Evolutionary conservation across 2,329 filamentous ascomycete genomes (phyloP).

Genomic region (Fusarium anthophilum): DNA sequence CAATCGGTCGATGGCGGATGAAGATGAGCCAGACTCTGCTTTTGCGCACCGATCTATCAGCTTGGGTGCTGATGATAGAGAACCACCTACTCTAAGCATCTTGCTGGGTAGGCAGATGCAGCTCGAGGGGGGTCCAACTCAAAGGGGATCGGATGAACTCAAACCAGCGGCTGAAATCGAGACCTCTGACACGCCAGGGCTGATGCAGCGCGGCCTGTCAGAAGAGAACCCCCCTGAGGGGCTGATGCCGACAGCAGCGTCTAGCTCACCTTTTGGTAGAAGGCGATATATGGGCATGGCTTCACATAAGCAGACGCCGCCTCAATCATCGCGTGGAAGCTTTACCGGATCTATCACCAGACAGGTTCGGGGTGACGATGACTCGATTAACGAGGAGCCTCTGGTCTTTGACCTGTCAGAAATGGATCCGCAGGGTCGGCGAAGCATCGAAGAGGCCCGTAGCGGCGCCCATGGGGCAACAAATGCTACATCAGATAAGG

Average conservation of each 20-base stretch:
- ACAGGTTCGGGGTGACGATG: constrained; percentile 54
- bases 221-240: constrained; percentile 59
- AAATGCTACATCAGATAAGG: constrained; percentile 48
- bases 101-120: constrained; percentile 60
- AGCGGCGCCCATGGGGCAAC: constrained; percentile 48
- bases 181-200: constrained; percentile 50
- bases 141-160: constrained; percentile 43
- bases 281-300: constrained; percentile 58
- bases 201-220: constrained; percentile 53
- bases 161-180: constrained; percentile 56
- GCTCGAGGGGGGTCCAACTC: constrained; percentile 46
- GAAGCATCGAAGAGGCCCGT: constrained; percentile 66
- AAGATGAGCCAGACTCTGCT: constrained; percentile 69
- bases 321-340: constrained; percentile 57
- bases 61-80: constrained; percentile 70
- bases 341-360: constrained; percentile 53
- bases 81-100: constrained; percentile 71
- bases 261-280: constrained; percentile 58
- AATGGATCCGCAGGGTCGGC: constrained; percentile 67
- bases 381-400: constrained; percentile 72
- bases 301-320: constrained; percentile 54
- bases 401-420: constrained; percentile 79
- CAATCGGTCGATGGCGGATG: constrained; percentile 61
- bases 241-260: constrained; percentile 51
- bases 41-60: constrained; percentile 74